Evolutionary conservation across 768 basidiomycete species (phyloP).

Genomic region (Psilocybe cyanescens): DNA sequence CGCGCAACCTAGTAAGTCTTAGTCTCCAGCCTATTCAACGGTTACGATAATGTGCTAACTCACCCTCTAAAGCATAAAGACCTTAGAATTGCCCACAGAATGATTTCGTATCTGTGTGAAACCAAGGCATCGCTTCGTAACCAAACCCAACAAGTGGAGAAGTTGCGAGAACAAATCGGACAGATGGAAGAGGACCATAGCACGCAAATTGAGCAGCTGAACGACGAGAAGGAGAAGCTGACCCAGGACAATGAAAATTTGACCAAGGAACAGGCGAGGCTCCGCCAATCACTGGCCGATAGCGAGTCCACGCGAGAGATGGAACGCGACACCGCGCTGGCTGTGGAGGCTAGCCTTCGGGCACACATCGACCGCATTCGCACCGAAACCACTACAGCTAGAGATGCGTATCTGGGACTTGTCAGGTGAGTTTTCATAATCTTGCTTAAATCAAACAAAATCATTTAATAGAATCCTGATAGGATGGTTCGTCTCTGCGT

Average conservation of each 20-base stretch:
- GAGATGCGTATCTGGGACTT: constrained; percentile 42
- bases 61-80: constrained; percentile 47
- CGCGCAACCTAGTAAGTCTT: constrained; percentile 47
- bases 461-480: constrained; percentile 3
- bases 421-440: constrained; percentile 39
- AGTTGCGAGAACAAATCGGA: constrained; percentile 23
- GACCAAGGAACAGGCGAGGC: constrained; percentile 37
- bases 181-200: neutral
- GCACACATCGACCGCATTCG: neutral
- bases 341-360: constrained; percentile 55
- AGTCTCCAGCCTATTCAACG: constrained; percentile 15
- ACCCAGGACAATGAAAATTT: constrained; percentile 38
- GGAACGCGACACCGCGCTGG: constrained; percentile 55
- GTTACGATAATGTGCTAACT: constrained; percentile 6
- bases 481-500: constrained; percentile 25
- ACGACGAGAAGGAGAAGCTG: constrained; percentile 31
- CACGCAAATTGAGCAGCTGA: constrained; percentile 30
- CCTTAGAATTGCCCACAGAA: constrained; percentile 49
- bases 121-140: constrained; percentile 43
- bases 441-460: neutral
- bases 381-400: constrained; percentile 52
- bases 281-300: constrained; percentile 19
- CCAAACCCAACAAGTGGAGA: constrained; percentile 36
- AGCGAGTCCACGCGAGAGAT: constrained; percentile 33
- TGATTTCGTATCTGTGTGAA: constrained; percentile 56